Base-by-base conservation (phyloP, 305 asterid species). In the Fraxinus velutina region DNA sequence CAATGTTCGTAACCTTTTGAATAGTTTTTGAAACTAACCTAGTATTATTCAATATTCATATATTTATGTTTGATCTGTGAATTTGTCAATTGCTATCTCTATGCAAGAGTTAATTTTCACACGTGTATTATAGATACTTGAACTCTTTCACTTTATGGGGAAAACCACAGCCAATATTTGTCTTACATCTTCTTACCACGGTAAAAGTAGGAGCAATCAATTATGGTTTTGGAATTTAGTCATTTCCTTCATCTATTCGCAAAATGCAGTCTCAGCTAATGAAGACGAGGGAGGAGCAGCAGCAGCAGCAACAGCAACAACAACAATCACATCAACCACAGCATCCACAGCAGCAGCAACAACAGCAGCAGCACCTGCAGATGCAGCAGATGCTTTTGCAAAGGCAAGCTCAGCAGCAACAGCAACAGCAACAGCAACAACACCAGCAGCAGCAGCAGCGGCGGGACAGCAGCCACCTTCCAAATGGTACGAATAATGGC, bases 281-380 rank as follows among this genome's bases (percentile, higher is more conserved):
- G 89, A 96, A 96, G 88, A 91, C 98, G 39, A 93, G 98, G 86
- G 99, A 96, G 88, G 98, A 96, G 81, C 99, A 94, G 0, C 88
- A 79, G 9, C 86, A 96, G 80, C 99, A 94, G 0, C 87, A 87
- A 2, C 97, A 89, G 30, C 89, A 86, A 24, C 90, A 86, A 24
- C 92, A 83, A 72, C 89, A 88, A 27, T 86, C 81, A 8, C 93
- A 90, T 19, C 86, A 88, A 0, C 92, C 85, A 37, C 94, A 87
- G 36, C 86, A 81, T 33, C 93, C 87, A 19, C 90, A 84, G 62
- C 94, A 90, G 77, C 50, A 42, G 15, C 52, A 42, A 2, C 50
- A 39, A 39, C 47, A 39, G 47, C 47, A 39, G 13, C 50, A 39
- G 15, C 96, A 92, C 50, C 73, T 88, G 88, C 97, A 92, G 76